These are phyloP conservation scores for Thymus mandschuricus DNA, from an alignment of 257 asterid genomes.

Conservation along the genomic window DNA sequence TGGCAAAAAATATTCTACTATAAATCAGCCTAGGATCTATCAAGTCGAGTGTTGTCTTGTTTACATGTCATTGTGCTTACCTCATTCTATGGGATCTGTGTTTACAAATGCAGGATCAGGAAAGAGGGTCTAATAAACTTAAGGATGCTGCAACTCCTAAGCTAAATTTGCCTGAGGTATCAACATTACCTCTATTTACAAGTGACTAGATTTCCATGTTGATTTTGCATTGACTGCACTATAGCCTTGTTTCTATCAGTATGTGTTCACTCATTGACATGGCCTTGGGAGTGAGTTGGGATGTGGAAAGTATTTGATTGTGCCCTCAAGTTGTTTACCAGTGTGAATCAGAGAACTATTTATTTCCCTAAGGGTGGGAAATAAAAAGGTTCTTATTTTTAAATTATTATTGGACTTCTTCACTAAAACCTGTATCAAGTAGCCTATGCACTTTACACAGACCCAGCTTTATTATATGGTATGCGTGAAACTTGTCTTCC, in stretches of 20 bases:
- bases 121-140: conserved; percentile 37
- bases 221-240: neutral
- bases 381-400: too few relatives aligned
- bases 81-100: conserved; percentile 23
- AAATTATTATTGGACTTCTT: neutral
- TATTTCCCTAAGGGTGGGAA: neutral
- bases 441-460: neutral
- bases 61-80: conserved; percentile 9
- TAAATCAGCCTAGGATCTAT: conserved; percentile 10
- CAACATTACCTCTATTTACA: conserved; percentile 22
- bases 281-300: neutral
- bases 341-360: too few relatives aligned
- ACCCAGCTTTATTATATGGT: neutral
- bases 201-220: conserved; percentile 7
- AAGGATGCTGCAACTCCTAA: conserved; percentile 45
- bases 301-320: neutral
- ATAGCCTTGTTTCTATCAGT: neutral
- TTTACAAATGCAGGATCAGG: conserved; percentile 55
- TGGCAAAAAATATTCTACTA: neutral
- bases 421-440: neutral
- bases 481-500: neutral
- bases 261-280: neutral
- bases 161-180: conserved; percentile 71
- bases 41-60: conserved; percentile 14
- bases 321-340: neutral